Evolutionary conservation across 805 yeast species (phyloP).

Genomic region (Kuraishia floccosa): DNA sequence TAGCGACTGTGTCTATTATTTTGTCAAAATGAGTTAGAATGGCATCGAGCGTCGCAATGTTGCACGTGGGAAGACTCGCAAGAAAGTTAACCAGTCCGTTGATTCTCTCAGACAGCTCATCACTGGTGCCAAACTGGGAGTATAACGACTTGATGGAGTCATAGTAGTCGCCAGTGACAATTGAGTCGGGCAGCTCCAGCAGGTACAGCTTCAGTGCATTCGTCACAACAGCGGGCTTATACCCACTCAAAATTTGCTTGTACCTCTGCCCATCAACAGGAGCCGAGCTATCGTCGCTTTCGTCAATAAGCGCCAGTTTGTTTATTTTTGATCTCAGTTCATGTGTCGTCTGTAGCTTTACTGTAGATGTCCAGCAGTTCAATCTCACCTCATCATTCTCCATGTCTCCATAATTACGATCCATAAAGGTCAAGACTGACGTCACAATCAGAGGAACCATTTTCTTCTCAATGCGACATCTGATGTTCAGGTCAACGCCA

Average conservation of each 20-base stretch:
- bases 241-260: too few relatives aligned
- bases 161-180: constrained; percentile 52
- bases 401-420: constrained; percentile 52
- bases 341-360: too few relatives aligned
- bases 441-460: constrained; percentile 51
- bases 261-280: too few relatives aligned
- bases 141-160: constrained; percentile 64
- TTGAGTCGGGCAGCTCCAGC: constrained; percentile 70
- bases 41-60: constrained; percentile 72
- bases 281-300: too few relatives aligned
- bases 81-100: constrained; percentile 57
- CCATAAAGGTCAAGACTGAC: constrained; percentile 29
- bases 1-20: too few relatives aligned
- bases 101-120: constrained; percentile 25
- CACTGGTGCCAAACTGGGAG: constrained; percentile 28
- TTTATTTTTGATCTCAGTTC: too few relatives aligned
- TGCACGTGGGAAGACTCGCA: constrained; percentile 55
- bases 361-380: too few relatives aligned
- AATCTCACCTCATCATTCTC: too few relatives aligned
- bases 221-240: constrained; percentile 17
- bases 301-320: too few relatives aligned
- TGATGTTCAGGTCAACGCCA: constrained; percentile 66
- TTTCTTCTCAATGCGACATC: constrained; percentile 60
- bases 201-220: constrained; percentile 65
- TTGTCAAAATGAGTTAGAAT: constrained; percentile 72